Evolutionary conservation across 116 monocot species (phyloP), one percentile per base, ranked within the genome.

Genomic region (Posidonia oceanica): DNA sequence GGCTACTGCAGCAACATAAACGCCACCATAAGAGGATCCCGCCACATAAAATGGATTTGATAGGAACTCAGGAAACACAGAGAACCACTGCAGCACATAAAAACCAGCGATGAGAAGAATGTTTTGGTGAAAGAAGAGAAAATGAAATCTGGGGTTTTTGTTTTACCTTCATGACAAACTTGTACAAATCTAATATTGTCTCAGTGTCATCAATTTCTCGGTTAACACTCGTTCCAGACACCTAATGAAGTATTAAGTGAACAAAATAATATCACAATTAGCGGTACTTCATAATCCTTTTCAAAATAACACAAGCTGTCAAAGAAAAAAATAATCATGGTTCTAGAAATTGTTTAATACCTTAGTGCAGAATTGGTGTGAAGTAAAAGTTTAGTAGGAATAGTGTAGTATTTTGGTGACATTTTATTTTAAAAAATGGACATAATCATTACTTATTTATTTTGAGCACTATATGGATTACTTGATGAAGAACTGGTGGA

Each of bases 11-110:
- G 85, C 83, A 64, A 88, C 81, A 72, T 91, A 85, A 4, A 91
- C 78, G 23, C 85, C 91, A 20, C 85, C 87, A 83, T 91, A 91
- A 22, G 91, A 91, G 57, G 85, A 81, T 16, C 87, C 91, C 65
- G 79, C 20, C 57, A 91, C 77, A 38, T 79, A 91, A 75, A 91
- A 91, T 14, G 83, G 79, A 73, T 91, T 88, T 21, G 56, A 52
- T 16, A 81, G 78, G 39, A 85, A 88, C 73, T 91, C 91, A 3
- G 91, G 81, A 55, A 88, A 91, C 16, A 54, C 71, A 41, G 80
- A 73, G 69, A 91, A 91, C 91, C 91, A 91, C 91, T 91, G 77
- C 14, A 71, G 4, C 54, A 17, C 16, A 38, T 29, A 16, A 39
- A 15, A 38, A 38, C 3, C 13, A 64, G 8, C 37, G 2, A 4